A percentile compares a stretch with the other conserved stretches of the same genome.
These are phyloP conservation scores for Gnomoniopsis smithogilvyi DNA, from an alignment of 2,329 filamentous ascomycete genomes.

Conservation along the genomic window DNA sequence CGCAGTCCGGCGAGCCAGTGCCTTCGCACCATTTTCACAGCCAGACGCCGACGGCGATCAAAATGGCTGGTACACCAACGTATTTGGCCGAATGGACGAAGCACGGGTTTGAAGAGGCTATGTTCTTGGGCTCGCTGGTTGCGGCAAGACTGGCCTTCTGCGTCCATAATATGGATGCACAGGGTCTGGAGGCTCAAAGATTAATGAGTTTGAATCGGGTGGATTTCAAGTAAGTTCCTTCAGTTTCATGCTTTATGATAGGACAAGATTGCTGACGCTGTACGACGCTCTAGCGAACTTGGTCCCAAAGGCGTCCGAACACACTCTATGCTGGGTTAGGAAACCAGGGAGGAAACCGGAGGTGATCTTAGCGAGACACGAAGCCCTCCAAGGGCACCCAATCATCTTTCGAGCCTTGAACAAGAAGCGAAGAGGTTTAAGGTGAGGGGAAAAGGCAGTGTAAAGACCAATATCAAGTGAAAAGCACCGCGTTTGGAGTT, in stretches of 20 bases:
- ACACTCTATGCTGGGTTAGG: conserved; percentile 50
- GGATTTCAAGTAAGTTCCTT: conserved; percentile 55
- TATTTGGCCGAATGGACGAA: conserved; percentile 93
- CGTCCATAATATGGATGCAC: conserved; percentile 54
- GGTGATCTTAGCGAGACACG: neutral
- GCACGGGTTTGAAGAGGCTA: conserved; percentile 73
- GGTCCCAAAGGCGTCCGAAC: conserved; percentile 52
- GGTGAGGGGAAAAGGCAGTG: neutral
- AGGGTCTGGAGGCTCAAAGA: conserved; percentile 49
- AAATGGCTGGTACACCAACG: conserved; percentile 71
- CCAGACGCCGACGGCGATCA: conserved; percentile 81
- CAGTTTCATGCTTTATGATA: neutral
- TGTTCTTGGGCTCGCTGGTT: conserved; percentile 84
- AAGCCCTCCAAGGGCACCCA: neutral
- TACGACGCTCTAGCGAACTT: conserved; percentile 40
- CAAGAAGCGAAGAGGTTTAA: neutral
- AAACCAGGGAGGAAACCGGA: neutral
- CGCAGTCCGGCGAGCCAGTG: conserved; percentile 37
- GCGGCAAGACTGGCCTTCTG: conserved; percentile 64
- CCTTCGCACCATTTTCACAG: conserved; percentile 54
- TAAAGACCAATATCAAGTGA: neutral
- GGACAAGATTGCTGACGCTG: conserved; percentile 17
- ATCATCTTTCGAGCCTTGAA: neutral
- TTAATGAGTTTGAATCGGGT: conserved; percentile 55
- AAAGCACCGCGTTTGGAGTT: neutral